A percentile compares a stretch with the other conserved stretches of the same genome.
These are phyloP conservation scores for Brettanomyces sp. DNA, from an alignment of 805 yeast species.

Conservation along the genomic window DNA sequence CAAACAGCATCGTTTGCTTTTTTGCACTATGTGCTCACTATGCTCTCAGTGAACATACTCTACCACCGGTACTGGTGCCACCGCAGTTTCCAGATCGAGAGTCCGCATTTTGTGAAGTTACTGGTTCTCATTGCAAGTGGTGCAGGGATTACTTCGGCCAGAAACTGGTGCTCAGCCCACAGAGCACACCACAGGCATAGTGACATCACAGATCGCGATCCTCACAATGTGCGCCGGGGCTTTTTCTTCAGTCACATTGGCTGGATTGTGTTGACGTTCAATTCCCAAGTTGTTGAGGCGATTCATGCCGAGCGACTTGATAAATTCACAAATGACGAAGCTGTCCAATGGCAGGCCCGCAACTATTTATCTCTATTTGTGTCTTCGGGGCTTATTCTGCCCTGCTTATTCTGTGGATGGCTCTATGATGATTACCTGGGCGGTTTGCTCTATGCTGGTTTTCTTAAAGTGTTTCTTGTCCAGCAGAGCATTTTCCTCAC, in stretches of 20 bases:
- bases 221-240: constrained; percentile 77
- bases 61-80: constrained; percentile 76
- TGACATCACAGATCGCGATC: constrained; percentile 75
- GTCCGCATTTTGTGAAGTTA: constrained; percentile 33
- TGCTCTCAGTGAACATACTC: constrained; percentile 72
- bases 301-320: constrained; percentile 37
- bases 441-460: constrained; percentile 73
- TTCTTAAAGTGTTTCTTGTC: constrained; percentile 56
- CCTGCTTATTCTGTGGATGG: constrained; percentile 54
- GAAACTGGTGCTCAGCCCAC: constrained; percentile 78
- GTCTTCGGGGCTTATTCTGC: constrained; percentile 43
- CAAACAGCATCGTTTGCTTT: constrained; percentile 42
- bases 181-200: constrained; percentile 85
- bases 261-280: constrained; percentile 69
- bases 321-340: constrained; percentile 52
- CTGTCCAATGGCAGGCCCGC: constrained; percentile 61
- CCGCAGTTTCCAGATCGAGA: constrained; percentile 38
- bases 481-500: constrained; percentile 76
- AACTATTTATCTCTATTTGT: constrained; percentile 51
- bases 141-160: constrained; percentile 66
- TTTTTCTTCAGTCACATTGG: constrained; percentile 80
- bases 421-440: constrained; percentile 69
- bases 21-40: constrained; percentile 47
- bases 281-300: constrained; percentile 38
- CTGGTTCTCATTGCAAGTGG: constrained; percentile 60